phyloP scores from a whole-genome alignment of 176 grass and related monocot genomes.

The Hsuehochloa calcarea region DNA sequence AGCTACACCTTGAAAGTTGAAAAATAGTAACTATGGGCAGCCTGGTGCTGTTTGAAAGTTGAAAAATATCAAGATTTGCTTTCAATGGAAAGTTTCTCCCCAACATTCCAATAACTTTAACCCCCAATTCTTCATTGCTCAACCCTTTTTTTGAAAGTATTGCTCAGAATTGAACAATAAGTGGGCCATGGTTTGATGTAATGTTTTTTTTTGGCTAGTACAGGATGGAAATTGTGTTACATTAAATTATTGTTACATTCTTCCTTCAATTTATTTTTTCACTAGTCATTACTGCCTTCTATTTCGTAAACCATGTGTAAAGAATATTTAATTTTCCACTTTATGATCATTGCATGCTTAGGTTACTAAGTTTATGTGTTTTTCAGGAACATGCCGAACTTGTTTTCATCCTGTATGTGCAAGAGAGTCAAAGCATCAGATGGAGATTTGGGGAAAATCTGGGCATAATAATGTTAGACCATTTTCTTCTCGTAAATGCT shows the following conservation, averaged over 20 bases:
- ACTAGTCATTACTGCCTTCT: not conserved
- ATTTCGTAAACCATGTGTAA: conserved; percentile 16
- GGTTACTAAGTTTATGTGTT: conserved; percentile 7
- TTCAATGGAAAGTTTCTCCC: not conserved
- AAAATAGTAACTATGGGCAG: not conserved
- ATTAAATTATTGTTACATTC: not conserved
- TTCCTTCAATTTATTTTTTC: not conserved
- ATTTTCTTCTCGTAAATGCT: conserved; percentile 31
- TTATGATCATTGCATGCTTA: not conserved
- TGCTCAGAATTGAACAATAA: not conserved
- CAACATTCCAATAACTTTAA: not conserved
- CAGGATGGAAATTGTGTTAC: not conserved
- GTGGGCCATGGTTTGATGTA: not conserved
- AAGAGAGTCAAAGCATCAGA: conserved; percentile 80
- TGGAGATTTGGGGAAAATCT: conserved; percentile 98
- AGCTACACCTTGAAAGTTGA: not conserved
- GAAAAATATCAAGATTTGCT: not conserved
- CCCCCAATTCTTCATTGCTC: not conserved
- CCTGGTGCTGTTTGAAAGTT: not conserved
- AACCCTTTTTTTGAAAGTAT: not conserved
- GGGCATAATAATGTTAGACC: conserved; percentile 74
- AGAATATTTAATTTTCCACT: not conserved
- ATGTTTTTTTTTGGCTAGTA: not conserved
- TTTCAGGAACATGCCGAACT: conserved; percentile 88
- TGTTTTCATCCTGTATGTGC: conserved; percentile 96